A percentile compares a stretch with the other conserved stretches of the same genome.
Evolutionary conservation across 345 rosid genomes (phyloP).

Genomic region (Linum usitatissimum): DNA sequence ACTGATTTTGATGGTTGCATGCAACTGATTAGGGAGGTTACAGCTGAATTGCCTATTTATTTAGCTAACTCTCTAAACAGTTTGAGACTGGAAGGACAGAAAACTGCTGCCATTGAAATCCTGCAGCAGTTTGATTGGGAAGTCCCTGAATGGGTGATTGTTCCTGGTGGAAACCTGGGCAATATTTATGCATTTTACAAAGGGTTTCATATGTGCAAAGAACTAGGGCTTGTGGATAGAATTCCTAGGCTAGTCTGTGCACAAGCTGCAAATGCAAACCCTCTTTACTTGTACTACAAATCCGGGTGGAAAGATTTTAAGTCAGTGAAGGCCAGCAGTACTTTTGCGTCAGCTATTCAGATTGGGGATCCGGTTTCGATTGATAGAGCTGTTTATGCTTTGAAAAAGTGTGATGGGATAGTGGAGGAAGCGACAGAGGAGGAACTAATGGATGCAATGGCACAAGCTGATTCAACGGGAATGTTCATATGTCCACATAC

Average conservation of each 20-base stretch:
- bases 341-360: slow-evolving; percentile 92
- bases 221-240: slow-evolving; percentile 70
- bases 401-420: slow-evolving; percentile 60
- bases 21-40: slow-evolving; percentile 75
- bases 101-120: slow-evolving; percentile 85
- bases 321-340: slow-evolving; percentile 54
- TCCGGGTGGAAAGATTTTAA: slow-evolving; percentile 70
- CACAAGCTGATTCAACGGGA: slow-evolving; percentile 83
- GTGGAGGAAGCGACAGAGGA: slow-evolving; percentile 88
- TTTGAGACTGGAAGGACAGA: slow-evolving; percentile 83
- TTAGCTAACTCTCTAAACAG: slow-evolving; percentile 80
- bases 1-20: slow-evolving; percentile 92
- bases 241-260: slow-evolving; percentile 82
- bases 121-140: slow-evolving; percentile 91
- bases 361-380: slow-evolving; percentile 90
- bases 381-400: slow-evolving; percentile 77
- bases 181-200: slow-evolving; percentile 85
- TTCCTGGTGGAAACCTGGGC: slow-evolving; percentile 86
- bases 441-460: slow-evolving; percentile 94
- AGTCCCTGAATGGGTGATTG: slow-evolving; percentile 94
- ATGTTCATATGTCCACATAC: slow-evolving; percentile 95
- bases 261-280: slow-evolving; percentile 89
- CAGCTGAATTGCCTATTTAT: slow-evolving; percentile 70
- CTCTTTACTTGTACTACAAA: slow-evolving; percentile 66
- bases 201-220: slow-evolving; percentile 83